Base-by-base conservation (phyloP, 495 filamentous ascomycete genomes). In the Parachaetomium inaequale region DNA sequence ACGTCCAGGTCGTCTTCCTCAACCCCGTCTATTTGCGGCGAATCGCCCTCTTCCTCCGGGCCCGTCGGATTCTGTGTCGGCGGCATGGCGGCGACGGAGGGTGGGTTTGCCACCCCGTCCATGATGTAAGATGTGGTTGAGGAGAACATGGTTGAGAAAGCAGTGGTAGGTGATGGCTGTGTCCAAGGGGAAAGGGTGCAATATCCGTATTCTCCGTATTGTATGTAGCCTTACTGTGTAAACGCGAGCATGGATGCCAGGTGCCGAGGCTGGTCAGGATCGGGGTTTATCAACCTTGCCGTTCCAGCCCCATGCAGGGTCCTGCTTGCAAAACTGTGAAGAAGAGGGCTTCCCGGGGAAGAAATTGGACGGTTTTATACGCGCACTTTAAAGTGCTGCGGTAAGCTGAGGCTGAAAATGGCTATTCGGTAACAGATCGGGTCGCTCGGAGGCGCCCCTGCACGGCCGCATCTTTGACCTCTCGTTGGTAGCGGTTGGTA, bases 1-100 rank as follows among this genome's bases (percentile, higher is more conserved):
- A 71, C 75, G 38, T 75, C 75, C 42, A 78, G 45, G 28, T 62
- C 59, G 4, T 76, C 66, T 57, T 66, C 71, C 50, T 66, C 64
- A 34, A 47, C 61, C 11, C 67, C 62, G n/a, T 78, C 74, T 19
- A 63, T 69, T 55, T 29, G 53, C 12, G 61, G 26, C 25, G 46
- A 51, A 55, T 58, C 34, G 31, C 40, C 6, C 15, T 43, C 58
- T 11, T 52, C 46, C 17, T 53, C 21, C 63, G 65, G 19, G 65
- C 57, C 47, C 47, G 36, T 7, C 26, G 34, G 10, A 15, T 51
- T 2, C n/a, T 21, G 58, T 3, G 34, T 12, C 0, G 34, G 19
- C 0, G 56, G 58, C 38, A 23, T 25, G 29, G 3, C 8, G 29
- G 43, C 21, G 28, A 23, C 43, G 19, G 14, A 0, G 29, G 40